phyloP scores from a whole-genome alignment of 768 basidiomycete species.

The Mycena galericulata region DNA sequence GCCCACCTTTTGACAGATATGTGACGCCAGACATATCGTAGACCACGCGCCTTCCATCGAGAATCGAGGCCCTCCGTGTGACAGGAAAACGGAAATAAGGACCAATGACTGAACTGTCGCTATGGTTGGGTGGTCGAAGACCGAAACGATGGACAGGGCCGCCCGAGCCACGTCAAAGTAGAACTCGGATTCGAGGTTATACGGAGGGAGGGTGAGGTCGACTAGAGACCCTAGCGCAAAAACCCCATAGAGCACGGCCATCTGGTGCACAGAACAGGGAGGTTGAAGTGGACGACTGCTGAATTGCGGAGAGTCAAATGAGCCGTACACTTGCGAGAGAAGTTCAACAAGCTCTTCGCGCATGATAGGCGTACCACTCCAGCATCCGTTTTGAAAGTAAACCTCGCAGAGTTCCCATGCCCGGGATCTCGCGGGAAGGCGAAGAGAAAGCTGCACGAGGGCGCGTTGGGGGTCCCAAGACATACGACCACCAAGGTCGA shows the following conservation, averaged over 20 bases:
- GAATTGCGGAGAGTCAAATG: neutral
- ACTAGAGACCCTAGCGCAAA: conserved; percentile 16
- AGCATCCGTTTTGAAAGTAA: conserved; percentile 11
- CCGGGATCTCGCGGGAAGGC: neutral
- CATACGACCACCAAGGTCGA: neutral
- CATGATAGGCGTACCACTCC: conserved; percentile 14
- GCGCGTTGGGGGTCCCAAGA: neutral
- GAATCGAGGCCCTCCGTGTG: conserved; percentile 13
- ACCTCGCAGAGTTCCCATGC: conserved; percentile 3
- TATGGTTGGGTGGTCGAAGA: neutral
- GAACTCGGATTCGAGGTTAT: neutral
- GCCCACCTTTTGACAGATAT: conserved; percentile 6
- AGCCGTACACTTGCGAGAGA: neutral
- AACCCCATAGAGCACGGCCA: conserved; percentile 6
- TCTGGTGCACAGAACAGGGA: neutral
- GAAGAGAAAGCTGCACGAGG: neutral
- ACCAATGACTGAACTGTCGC: conserved; percentile 8
- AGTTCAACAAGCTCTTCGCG: conserved; percentile 1
- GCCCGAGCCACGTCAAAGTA: neutral
- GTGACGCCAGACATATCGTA: conserved; percentile 5
- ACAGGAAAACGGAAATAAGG: neutral
- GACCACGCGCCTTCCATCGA: conserved; percentile 16
- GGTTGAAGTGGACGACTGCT: no score
- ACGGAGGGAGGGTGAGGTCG: conserved; percentile 5
- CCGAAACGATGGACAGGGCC: neutral